Evolutionary conservation across 108 stramenopile genomes (phyloP).

Genomic region (Conticribra guillardii): DNA sequence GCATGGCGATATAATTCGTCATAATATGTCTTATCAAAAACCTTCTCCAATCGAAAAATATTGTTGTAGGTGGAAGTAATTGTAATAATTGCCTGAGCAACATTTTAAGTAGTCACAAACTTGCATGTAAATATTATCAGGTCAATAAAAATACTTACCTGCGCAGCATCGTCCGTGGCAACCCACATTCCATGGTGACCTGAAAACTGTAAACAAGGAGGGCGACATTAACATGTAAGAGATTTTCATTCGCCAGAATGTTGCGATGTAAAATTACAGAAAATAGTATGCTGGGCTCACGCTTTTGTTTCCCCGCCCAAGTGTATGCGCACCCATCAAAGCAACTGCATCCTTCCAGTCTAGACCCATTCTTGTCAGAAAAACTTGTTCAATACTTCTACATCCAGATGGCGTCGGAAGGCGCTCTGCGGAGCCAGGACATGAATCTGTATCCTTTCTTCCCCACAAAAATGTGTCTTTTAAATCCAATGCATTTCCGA

Average conservation of each 20-base stretch:
- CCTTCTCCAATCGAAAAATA: background rate
- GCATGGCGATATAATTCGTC: slow-evolving; percentile 35
- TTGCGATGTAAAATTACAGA: too few species aligned
- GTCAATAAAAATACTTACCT: slow-evolving; percentile 2
- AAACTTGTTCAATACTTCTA: slow-evolving; percentile 22
- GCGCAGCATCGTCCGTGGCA: slow-evolving; percentile 19
- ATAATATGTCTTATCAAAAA: slow-evolving; percentile 42
- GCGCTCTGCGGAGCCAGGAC: slow-evolving; percentile 25
- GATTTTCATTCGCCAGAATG: too few species aligned
- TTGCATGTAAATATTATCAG: too few species aligned
- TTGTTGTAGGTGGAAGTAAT: background rate
- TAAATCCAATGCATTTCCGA: slow-evolving; percentile 37
- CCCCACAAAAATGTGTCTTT: slow-evolving; percentile 40
- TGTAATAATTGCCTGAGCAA: too few species aligned
- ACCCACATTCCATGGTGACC: slow-evolving; percentile 50
- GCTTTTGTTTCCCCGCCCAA: slow-evolving; percentile 26
- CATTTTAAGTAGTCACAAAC: too few species aligned
- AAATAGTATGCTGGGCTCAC: background rate
- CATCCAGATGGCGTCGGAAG: slow-evolving; percentile 38
- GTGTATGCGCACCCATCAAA: slow-evolving; percentile 47
- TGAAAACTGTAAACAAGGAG: slow-evolving; percentile 14
- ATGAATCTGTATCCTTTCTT: slow-evolving; percentile 22
- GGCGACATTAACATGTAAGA: background rate
- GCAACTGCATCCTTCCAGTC: slow-evolving; percentile 50
- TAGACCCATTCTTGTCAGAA: slow-evolving; percentile 47